Percentiles rank a stretch among this genome's conserved stretches.
Conservation (phyloP, 2,329 filamentous ascomycete genomes). For the Trichoderma atroviride region DNA sequence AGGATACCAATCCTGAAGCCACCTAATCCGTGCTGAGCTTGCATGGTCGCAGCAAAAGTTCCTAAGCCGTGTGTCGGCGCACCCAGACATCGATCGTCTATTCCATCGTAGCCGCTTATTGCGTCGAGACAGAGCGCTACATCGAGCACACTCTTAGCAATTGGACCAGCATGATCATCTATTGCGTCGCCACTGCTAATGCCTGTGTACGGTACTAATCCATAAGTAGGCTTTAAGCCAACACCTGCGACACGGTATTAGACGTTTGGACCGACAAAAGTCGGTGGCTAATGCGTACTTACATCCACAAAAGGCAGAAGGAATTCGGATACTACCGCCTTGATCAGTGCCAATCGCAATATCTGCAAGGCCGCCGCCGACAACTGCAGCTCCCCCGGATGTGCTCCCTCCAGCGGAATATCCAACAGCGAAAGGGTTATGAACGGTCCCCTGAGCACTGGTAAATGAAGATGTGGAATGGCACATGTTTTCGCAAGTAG, state of each 20-base stretch:
- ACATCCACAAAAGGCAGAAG: not conserved
- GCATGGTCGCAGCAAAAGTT: not conserved
- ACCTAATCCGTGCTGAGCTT: not conserved
- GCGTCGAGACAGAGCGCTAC: not conserved
- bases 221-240: not conserved
- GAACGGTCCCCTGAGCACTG: not conserved
- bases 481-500: not conserved
- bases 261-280: not conserved
- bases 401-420: not conserved
- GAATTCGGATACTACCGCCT: not conserved
- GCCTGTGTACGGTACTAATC: not conserved
- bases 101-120: slow-evolving; percentile 6
- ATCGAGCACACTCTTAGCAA: not conserved
- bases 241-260: not conserved
- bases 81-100: not conserved
- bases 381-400: not conserved
- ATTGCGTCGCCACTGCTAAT: not conserved
- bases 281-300: not conserved
- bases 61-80: not conserved
- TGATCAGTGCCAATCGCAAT: not conserved
- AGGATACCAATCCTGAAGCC: not conserved
- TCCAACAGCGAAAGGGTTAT: not conserved
- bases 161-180: not conserved
- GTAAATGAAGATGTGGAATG: not conserved
- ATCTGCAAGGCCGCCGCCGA: not conserved